phyloP scores from a whole-genome alignment of 805 yeast species.

The Wickerhamomyces hampshirensis region DNA sequence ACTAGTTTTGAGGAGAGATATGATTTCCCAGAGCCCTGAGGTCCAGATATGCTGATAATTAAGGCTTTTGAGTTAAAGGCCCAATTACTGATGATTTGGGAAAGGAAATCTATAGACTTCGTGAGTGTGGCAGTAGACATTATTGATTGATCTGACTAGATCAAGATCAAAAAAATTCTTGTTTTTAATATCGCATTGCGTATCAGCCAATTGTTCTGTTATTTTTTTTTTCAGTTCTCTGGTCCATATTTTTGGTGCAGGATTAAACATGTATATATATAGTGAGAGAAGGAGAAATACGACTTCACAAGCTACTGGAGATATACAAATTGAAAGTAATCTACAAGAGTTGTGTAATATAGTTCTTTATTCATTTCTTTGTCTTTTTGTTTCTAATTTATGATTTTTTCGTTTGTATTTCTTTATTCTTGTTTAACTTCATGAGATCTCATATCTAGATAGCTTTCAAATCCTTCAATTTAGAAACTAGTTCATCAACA shows the following conservation, averaged over 20 bases:
- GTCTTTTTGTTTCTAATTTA: too few species aligned
- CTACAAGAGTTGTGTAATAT: too few species aligned
- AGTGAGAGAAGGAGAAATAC: too few species aligned
- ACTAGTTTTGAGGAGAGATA: constrained; percentile 43
- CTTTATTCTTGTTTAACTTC: neutral
- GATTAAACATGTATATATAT: too few species aligned
- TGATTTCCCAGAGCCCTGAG: constrained; percentile 80
- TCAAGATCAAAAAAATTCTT: too few species aligned
- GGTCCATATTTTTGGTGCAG: too few species aligned
- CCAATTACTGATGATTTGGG: constrained; percentile 26
- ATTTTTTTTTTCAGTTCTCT: too few species aligned
- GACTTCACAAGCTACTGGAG: too few species aligned
- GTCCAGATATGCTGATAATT: constrained; percentile 36
- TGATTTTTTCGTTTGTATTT: too few species aligned
- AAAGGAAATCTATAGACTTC: constrained; percentile 22
- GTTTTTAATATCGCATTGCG: neutral
- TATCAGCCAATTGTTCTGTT: neutral
- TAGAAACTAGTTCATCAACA: constrained; percentile 78
- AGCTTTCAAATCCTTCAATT: constrained; percentile 57
- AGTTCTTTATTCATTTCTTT: too few species aligned
- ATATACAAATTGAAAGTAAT: too few species aligned
- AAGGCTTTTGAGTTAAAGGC: constrained; percentile 34
- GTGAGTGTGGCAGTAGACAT: constrained; percentile 7
- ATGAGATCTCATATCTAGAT: constrained; percentile 10
- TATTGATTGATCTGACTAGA: neutral